phyloP scores from a whole-genome alignment of 2,329 filamentous ascomycete genomes.

The Thermomyces lanuginosus region DNA sequence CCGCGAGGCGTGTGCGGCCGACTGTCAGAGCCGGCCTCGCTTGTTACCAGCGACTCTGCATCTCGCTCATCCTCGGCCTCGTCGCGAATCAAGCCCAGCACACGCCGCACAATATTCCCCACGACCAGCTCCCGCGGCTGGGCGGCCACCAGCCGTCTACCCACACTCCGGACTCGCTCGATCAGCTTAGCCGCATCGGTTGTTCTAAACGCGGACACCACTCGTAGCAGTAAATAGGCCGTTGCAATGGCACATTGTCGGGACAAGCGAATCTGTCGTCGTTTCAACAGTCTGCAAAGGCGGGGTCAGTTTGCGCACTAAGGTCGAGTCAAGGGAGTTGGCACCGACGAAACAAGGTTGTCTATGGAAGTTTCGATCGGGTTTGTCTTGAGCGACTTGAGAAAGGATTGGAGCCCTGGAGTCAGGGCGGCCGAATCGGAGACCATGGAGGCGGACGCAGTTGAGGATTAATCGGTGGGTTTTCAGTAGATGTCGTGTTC shows the following conservation, averaged over 20 bases:
- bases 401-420: conserved; percentile 60
- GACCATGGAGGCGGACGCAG: conserved; percentile 47
- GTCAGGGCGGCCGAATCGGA: conserved; percentile 41
- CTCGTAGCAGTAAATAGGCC: conserved; percentile 69
- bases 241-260: conserved; percentile 83
- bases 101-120: conserved; percentile 82
- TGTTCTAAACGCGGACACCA: conserved; percentile 69
- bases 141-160: conserved; percentile 60
- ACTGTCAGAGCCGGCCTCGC: conserved; percentile 44
- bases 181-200: conserved; percentile 63
- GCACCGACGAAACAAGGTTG: conserved; percentile 58
- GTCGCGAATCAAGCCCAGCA: conserved; percentile 79
- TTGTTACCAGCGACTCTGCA: conserved; percentile 38
- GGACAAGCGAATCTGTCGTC: conserved; percentile 75
- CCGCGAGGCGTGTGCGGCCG: conserved; percentile 27
- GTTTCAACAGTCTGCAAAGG: conserved; percentile 57
- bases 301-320: conserved; percentile 9
- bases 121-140: conserved; percentile 84
- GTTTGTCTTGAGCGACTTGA: conserved; percentile 60
- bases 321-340: conserved; percentile 6
- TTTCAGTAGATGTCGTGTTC: no score
- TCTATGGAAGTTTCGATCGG: conserved; percentile 71
- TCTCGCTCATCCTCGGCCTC: conserved; percentile 71
- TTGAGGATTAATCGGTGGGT: no score
- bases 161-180: conserved; percentile 61